Conservation (phyloP, 495 filamentous ascomycete species). For the Tuber brumale region DNA sequence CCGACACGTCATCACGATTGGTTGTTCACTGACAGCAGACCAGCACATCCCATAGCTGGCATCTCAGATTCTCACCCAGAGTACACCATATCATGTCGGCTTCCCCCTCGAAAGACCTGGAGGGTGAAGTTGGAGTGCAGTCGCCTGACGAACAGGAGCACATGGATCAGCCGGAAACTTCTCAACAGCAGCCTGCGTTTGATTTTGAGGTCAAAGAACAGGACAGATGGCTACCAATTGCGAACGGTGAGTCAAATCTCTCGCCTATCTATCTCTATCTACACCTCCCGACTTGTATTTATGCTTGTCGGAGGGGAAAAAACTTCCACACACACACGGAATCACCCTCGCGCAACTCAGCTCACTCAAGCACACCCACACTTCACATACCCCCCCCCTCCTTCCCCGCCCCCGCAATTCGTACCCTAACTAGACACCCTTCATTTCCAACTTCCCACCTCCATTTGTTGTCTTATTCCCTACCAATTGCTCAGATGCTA, state of each 20-base stretch:
- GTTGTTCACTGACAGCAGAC: conserved; percentile 22
- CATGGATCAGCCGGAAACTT: conserved; percentile 61
- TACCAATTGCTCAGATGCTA: conserved; percentile 43
- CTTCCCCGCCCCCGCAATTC: conserved; percentile 34
- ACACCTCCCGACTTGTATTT: conserved; percentile 39
- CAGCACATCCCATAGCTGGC: conserved; percentile 33
- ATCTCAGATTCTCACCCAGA: conserved; percentile 28
- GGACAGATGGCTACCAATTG: conserved; percentile 99
- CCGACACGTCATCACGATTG: conserved; percentile 27
- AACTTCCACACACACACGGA: neutral
- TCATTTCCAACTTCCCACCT: conserved; percentile 12
- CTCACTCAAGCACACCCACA: conserved; percentile 1
- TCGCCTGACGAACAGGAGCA: conserved; percentile 79
- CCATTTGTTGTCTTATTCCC: conserved; percentile 38
- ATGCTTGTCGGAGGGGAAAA: conserved; percentile 28
- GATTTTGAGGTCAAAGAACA: conserved; percentile 99
- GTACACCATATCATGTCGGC: conserved; percentile 84
- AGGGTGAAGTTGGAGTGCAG: conserved; percentile 85
- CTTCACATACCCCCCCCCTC: conserved; percentile 20
- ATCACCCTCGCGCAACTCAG: neutral
- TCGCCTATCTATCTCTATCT: conserved; percentile 50
- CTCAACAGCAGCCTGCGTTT: conserved; percentile 61
- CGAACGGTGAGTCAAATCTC: conserved; percentile 82
- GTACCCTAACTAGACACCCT: conserved; percentile 9
- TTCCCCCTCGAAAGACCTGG: conserved; percentile 81